These are phyloP conservation scores for Fusarium brachygibbosum DNA, from an alignment of 2,329 filamentous ascomycete species.

Conservation along the genomic window DNA sequence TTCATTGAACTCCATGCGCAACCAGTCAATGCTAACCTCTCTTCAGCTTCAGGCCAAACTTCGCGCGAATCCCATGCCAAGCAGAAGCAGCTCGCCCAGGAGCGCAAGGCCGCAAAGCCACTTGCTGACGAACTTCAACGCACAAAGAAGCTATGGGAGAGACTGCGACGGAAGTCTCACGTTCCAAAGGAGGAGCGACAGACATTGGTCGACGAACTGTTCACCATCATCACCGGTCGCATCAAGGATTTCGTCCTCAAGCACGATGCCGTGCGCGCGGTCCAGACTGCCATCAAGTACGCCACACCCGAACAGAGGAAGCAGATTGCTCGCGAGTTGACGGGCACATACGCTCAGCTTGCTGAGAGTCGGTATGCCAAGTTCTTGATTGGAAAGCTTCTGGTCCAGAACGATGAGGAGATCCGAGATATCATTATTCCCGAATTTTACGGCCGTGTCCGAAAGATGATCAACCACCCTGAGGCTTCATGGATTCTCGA, in stretches of 20 bases:
- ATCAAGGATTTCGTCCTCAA: slow-evolving; percentile 98
- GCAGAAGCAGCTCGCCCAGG: slow-evolving; percentile 87
- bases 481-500: slow-evolving; percentile 98
- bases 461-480: slow-evolving; percentile 93
- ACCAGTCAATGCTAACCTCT: slow-evolving; percentile 18
- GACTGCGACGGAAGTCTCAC: slow-evolving; percentile 90
- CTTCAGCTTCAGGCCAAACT: slow-evolving; percentile 64
- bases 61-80: slow-evolving; percentile 92
- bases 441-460: slow-evolving; percentile 95
- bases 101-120: slow-evolving; percentile 93
- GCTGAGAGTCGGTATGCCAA: slow-evolving; percentile 98
- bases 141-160: slow-evolving; percentile 98
- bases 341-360: slow-evolving; percentile 84
- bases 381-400: slow-evolving; percentile 94
- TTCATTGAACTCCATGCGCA: neutral
- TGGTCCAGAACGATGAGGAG: slow-evolving; percentile 90
- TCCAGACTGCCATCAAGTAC: slow-evolving; percentile 98
- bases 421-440: slow-evolving; percentile 90
- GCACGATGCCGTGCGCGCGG: slow-evolving; percentile 95
- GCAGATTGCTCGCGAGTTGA: slow-evolving; percentile 87
- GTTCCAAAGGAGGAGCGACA: slow-evolving; percentile 91
- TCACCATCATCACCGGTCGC: slow-evolving; percentile 88
- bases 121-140: slow-evolving; percentile 89
- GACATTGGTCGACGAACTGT: slow-evolving; percentile 88
- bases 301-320: slow-evolving; percentile 86